Evolutionary conservation across 2,329 filamentous ascomycete species (phyloP), one percentile per base, ranked within the genome.

Genomic region (Alternaria rosae): DNA sequence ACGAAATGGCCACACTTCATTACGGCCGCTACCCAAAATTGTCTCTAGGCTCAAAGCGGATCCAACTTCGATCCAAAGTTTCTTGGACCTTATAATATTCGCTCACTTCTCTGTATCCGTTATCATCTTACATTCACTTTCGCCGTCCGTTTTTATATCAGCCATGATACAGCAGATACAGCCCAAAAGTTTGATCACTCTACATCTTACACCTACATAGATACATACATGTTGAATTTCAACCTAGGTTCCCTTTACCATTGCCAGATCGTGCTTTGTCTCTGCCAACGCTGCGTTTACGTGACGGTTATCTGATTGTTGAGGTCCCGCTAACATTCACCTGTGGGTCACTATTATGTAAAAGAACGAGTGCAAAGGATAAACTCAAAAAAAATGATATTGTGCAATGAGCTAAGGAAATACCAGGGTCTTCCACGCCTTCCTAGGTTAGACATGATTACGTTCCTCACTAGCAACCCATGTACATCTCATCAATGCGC

Each of bases 251-350:
- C 4, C 47, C 35, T 20, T 6, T 11, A 6, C 13, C 8, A n/a
- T 30, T 5, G 8, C 1, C 1, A n/a, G 23, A 6, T 1, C 2
- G 3, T 35, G 1, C 4, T n/a, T 9, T 2, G 8, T 38, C 15
- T 3, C 1, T 8, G 15, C 2, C 2, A 38, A 15, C 2, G 32
- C n/a, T n/a, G n/a, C n/a, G n/a, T n/a, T n/a, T n/a, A n/a, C n/a
- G n/a, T n/a, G n/a, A n/a, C n/a, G n/a, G n/a, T n/a, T n/a, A n/a
- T n/a, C n/a, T n/a, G n/a, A n/a, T n/a, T n/a, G n/a, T n/a, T n/a
- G n/a, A n/a, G n/a, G n/a, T n/a, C n/a, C n/a, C n/a, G n/a, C n/a
- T n/a, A n/a, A n/a, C n/a, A n/a, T n/a, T n/a, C n/a, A n/a, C n/a
- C n/a, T n/a, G n/a, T n/a, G n/a, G n/a, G n/a, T n/a, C n/a, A n/a